Base-by-base conservation (phyloP, 1,284 basidiomycete genomes). In the Melampsora larici-populina region DNA sequence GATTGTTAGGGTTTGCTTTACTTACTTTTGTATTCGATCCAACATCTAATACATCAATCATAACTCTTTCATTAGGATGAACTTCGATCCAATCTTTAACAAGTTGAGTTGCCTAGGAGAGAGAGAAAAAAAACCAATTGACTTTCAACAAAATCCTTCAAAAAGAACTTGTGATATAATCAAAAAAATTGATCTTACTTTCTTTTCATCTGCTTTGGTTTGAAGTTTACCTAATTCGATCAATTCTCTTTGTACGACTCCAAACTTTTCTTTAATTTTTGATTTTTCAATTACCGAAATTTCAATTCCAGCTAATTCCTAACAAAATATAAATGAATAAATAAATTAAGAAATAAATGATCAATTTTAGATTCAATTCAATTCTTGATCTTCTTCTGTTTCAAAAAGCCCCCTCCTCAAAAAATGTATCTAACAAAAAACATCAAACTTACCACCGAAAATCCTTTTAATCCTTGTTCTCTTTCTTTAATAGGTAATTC, bases 231-330 rank as follows among this genome's bases (percentile, higher is more conserved):
- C 86, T 81, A 91, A 88, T 81, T 94, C 93, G 80, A 93, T 92
- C 81, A 96, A 90, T 36, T 90, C 89, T 84, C 94, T 94, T 67
- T 92, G 89, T 64, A 92, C 87, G 40, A 86, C 85, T 18, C 86
- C 87, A 75, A 94, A 88, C 43, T 88, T 88, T 78, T 96, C 92
- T 82, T 90, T 91, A 79, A 99, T 86, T 79, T 90, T 88, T 3
- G 89, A 88, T 85, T 97, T 98, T 80, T 88, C 87, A 70, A 97
- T 85, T 24, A 95, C 87, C 1, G 92, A 94, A 70, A 97, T 95
- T 82, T 95, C 93, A 26, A 91, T 88, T 84, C 93, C 91, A 62
- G 89, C 90, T n/a, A 99, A 89, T 85, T 94, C 92, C 90, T 94
- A 67, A 26, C 5, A 63, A 63, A 63, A 2, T 21, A 62, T 29